Base-by-base conservation (phyloP, 2,329 filamentous ascomycete species). In the Dothistroma septosporum region DNA sequence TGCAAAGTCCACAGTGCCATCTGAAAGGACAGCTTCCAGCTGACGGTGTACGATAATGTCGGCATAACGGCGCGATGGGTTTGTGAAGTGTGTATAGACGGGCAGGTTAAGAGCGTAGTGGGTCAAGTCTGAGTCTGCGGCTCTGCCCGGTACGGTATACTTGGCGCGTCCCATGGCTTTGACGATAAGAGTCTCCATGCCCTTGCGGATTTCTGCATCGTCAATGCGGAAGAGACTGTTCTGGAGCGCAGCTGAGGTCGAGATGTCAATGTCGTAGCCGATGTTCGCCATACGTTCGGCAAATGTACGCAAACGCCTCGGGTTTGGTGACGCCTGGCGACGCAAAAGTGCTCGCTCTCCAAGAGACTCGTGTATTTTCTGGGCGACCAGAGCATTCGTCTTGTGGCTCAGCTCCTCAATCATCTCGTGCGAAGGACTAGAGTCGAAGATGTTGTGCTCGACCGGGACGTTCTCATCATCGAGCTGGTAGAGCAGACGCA, bases 391-490 rank as follows among this genome's bases (percentile, higher is more conserved):
- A 53, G 86, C 84, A 74, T 99, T 97, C 61, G 91, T 90, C 80
- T 95, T 96, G 82, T 96, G 90, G 78, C 91, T 88, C 57, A 99
- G 82, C 79, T 99, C 94, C 76, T 99, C 94, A 49, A 97, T 91
- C 64, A 97, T 85, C 78, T 97, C 93, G 65, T 95, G 91, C 2
- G 92, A 91, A 10, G 88, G 82, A 12, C 91, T 91, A 32, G 91
- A 93, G 75, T 97, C 88, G 72, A 97, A 99, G 66, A 99, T 90
- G 78, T 97, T 99, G 74, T 91, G 86, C 78, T 96, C 92, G 46
- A 97, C 92, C 2, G 93, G 94, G 57, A 97, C 91, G 75, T 97
- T 97, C 81, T 99, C 94, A 69, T 99, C 94, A 69, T 99, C 94
- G 46, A 97, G 83, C 77, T 96, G 92, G 76, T 96, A 92, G 63